Evolutionary conservation across 768 basidiomycete species (phyloP).

Genomic region (Serendipita indica): DNA sequence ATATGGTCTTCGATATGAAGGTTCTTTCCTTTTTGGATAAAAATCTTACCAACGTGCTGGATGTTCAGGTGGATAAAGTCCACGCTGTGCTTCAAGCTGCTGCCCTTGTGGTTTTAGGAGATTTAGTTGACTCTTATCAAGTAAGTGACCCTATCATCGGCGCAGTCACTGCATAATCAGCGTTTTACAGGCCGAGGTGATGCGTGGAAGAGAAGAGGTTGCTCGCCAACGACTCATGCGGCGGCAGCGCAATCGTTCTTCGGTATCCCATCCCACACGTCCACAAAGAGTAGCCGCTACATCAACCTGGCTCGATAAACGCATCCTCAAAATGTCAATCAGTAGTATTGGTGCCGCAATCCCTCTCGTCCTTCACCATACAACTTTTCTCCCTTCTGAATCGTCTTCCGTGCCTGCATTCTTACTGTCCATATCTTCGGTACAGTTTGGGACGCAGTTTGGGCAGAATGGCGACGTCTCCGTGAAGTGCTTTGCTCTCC

Average conservation of each 20-base stretch:
- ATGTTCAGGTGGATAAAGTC: conserved; percentile 52
- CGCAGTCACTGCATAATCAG: conserved; percentile 15
- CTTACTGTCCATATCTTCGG: conserved; percentile 63
- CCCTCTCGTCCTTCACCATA: conserved; percentile 51
- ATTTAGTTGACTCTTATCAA: conserved; percentile 76
- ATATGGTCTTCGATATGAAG: conserved; percentile 66
- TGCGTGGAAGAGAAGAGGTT: conserved; percentile 38
- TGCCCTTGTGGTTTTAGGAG: conserved; percentile 79
- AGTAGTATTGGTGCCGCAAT: conserved; percentile 78
- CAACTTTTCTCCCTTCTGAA: conserved; percentile 23
- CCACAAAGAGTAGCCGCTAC: conserved; percentile 11
- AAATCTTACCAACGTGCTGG: conserved; percentile 18
- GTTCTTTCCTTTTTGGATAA: conserved; percentile 12
- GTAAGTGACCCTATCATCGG: conserved; percentile 24
- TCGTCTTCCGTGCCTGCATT: conserved; percentile 54
- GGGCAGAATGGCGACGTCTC: conserved; percentile 66
- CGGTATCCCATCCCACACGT: background rate
- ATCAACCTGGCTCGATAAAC: conserved; percentile 24
- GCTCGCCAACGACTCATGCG: background rate
- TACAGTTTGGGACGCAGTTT: conserved; percentile 56
- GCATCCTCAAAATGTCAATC: conserved; percentile 37
- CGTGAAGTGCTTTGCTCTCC: conserved; percentile 63
- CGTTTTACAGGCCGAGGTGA: conserved; percentile 52
- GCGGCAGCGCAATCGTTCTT: background rate
- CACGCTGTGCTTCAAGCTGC: conserved; percentile 93